A percentile compares a stretch with the other conserved stretches of the same genome.
These are phyloP conservation scores for Mikania micrantha DNA, from an alignment of 129 eudicot genomes.

Conservation along the genomic window DNA sequence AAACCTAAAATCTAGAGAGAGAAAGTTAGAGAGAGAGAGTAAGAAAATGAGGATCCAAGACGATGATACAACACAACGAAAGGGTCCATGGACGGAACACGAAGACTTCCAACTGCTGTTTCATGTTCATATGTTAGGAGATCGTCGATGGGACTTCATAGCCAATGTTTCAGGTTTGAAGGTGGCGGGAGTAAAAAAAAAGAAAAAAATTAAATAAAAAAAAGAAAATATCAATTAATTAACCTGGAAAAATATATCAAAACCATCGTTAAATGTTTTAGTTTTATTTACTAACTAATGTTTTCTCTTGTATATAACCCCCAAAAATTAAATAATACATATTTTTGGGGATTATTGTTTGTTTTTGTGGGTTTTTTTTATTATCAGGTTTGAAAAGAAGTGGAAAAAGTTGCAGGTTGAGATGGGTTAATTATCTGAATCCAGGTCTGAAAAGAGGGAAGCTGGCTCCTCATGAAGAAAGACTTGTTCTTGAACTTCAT, in stretches of 20 bases:
- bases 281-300: slow-evolving; percentile 17
- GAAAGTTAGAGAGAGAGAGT: not conserved
- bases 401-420: slow-evolving; percentile 89
- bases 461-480: slow-evolving; percentile 83
- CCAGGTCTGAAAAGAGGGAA: slow-evolving; percentile 86
- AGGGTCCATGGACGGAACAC: slow-evolving; percentile 94
- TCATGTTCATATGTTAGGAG: slow-evolving; percentile 73
- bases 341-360: slow-evolving; percentile 25
- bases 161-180: slow-evolving; percentile 96
- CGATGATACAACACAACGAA: slow-evolving; percentile 38
- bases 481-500: slow-evolving; percentile 78
- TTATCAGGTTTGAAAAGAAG: slow-evolving; percentile 56
- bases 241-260: slow-evolving; percentile 14
- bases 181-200: slow-evolving; percentile 87
- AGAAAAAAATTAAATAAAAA: no score
- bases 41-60: slow-evolving; percentile 41
- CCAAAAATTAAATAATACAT: not conserved
- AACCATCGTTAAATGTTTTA: not conserved
- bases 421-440: slow-evolving; percentile 92
- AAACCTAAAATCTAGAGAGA: slow-evolving; percentile 6
- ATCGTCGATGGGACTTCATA: slow-evolving; percentile 91
- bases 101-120: slow-evolving; percentile 72
- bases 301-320: slow-evolving; percentile 22
- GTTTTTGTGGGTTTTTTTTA: slow-evolving; percentile 3
- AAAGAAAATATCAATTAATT: no score